These are phyloP conservation scores for Nicotiana paniculata DNA, from an alignment of 257 asterid genomes.

Conservation along the genomic window DNA sequence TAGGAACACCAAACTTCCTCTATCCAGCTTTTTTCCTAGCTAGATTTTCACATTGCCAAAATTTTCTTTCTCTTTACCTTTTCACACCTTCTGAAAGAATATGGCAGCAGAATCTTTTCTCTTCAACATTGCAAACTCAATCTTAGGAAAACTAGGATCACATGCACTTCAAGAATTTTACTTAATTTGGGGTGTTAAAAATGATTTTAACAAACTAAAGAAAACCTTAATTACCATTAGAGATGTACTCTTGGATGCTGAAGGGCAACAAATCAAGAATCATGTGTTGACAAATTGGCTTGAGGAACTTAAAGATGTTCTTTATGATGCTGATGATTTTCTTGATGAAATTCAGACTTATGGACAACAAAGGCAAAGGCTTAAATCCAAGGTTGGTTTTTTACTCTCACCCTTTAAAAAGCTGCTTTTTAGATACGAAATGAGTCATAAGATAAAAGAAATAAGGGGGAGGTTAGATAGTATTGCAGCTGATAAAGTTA, in stretches of 20 bases:
- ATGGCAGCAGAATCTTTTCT: neutral
- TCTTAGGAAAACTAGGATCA: neutral
- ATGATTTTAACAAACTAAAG: neutral
- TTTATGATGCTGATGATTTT: slow-evolving; percentile 15
- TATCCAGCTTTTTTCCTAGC: too few relatives aligned
- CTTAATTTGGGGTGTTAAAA: neutral
- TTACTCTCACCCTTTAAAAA: too few relatives aligned
- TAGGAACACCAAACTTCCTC: too few relatives aligned
- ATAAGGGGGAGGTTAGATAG: neutral
- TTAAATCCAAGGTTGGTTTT: neutral
- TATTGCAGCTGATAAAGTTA: neutral
- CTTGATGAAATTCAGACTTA: slow-evolving; percentile 13
- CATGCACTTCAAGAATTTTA: neutral
- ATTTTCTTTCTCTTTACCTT: neutral
- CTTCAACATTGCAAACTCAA: neutral
- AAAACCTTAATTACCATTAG: neutral
- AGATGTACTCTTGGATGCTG: slow-evolving; percentile 5
- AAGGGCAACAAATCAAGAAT: neutral
- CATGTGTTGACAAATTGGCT: slow-evolving; percentile 13
- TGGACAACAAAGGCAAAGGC: neutral
- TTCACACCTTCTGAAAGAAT: neutral
- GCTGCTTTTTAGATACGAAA: neutral
- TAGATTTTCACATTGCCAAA: too few relatives aligned
- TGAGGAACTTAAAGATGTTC: slow-evolving; percentile 15
- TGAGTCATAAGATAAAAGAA: neutral